phyloP scores from a whole-genome alignment of 2,329 filamentous ascomycete species.

The Coleophoma crateriformis region DNA sequence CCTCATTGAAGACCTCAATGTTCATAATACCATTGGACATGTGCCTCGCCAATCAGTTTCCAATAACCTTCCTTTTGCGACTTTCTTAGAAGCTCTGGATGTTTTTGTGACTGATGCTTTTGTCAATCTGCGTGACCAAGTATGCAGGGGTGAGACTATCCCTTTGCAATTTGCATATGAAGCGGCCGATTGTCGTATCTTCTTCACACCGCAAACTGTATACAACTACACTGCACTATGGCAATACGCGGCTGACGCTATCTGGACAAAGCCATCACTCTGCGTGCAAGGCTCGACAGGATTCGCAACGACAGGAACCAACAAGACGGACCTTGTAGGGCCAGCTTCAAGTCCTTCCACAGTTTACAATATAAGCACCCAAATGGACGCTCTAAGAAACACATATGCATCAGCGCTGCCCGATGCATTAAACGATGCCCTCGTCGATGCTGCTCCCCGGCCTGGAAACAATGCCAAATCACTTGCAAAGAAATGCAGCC shows the following conservation, averaged over 20 bases:
- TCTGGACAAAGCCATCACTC: slow-evolving; percentile 30
- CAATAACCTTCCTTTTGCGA: not conserved
- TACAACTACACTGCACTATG: slow-evolving; percentile 43
- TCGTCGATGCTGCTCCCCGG: too few species aligned
- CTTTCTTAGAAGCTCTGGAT: slow-evolving; percentile 5
- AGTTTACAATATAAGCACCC: not conserved
- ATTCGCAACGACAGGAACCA: slow-evolving; percentile 1
- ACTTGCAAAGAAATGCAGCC: too few species aligned
- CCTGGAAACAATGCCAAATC: too few species aligned
- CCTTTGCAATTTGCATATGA: slow-evolving; percentile 57
- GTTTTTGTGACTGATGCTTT: slow-evolving; percentile 23
- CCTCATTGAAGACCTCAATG: not conserved
- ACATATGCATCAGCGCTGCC: too few species aligned
- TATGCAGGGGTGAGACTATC: slow-evolving; percentile 21
- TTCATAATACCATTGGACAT: not conserved
- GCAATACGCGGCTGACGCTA: slow-evolving; percentile 33
- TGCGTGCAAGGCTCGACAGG: slow-evolving; percentile 22
- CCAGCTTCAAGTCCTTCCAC: not conserved
- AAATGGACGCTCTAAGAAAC: too few species aligned
- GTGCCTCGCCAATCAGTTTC: not conserved
- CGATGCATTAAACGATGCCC: too few species aligned
- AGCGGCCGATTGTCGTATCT: slow-evolving; percentile 54
- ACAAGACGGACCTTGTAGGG: not conserved
- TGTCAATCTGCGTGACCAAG: slow-evolving; percentile 36
- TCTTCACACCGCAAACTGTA: slow-evolving; percentile 48